Evolutionary conservation across 371 early-diverging fungal genomes (phyloP).

Genomic region (Apophysomyces elegans): DNA sequence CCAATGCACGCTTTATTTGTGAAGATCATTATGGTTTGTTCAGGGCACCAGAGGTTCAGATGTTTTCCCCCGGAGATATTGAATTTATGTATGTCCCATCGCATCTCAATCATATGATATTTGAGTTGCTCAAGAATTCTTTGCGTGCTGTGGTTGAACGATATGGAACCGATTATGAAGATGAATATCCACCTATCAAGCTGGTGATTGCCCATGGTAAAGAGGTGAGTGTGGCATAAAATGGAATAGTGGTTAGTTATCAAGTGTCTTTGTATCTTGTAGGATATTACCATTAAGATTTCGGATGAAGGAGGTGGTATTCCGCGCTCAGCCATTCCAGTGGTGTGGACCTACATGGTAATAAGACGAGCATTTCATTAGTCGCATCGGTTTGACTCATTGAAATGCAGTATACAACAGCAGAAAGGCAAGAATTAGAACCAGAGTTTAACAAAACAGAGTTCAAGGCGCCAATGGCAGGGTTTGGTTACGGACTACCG

Average conservation of each 20-base stretch:
- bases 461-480: conserved; percentile 97
- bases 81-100: conserved; percentile 97
- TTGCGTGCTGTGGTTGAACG: conserved; percentile 95
- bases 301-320: conserved; percentile 98
- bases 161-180: conserved; percentile 83
- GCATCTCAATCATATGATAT: conserved; percentile 98
- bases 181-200: conserved; percentile 90
- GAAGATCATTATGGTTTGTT: conserved; percentile 92
- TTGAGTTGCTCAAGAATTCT: conserved; percentile 96
- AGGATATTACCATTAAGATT: conserved; percentile 97
- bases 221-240: conserved; percentile 56
- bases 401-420: conserved; percentile 83
- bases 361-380: background rate
- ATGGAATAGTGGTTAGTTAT: background rate
- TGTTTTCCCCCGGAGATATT: conserved; percentile 81
- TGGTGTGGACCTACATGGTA: conserved; percentile 96
- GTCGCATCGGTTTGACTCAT: background rate
- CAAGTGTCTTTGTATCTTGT: background rate
- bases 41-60: conserved; percentile 82
- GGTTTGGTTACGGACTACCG: conserved; percentile 97
- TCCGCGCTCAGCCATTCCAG: conserved; percentile 87
- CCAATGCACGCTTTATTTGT: conserved; percentile 93
- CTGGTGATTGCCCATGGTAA: conserved; percentile 94
- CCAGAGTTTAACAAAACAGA: conserved; percentile 85
- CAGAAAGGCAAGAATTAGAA: conserved; percentile 85